Evolutionary conservation across 805 yeast genomes (phyloP).

Genomic region (Myxozyma geophila): DNA sequence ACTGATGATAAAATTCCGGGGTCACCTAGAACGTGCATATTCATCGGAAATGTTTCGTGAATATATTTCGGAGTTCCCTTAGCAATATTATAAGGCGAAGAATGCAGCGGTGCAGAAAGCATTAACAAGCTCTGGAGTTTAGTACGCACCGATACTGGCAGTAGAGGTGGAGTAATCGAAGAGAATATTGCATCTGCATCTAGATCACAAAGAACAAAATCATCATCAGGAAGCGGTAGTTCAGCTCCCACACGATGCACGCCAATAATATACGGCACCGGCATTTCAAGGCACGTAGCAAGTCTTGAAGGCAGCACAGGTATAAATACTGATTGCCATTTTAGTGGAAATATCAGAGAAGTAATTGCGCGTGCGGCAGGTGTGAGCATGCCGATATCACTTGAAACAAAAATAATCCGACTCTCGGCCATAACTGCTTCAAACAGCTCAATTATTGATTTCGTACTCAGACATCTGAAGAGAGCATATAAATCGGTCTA

Average conservation of each 20-base stretch:
- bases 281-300: conserved; percentile 34
- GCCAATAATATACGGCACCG: conserved; percentile 37
- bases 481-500: conserved; percentile 33
- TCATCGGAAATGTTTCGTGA: conserved; percentile 28
- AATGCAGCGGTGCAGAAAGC: conserved; percentile 31
- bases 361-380: conserved; percentile 29
- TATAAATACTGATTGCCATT: conserved; percentile 35
- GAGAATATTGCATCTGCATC: conserved; percentile 23
- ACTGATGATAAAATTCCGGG: conserved; percentile 8
- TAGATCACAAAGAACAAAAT: conserved; percentile 32
- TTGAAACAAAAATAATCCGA: conserved; percentile 33
- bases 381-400: conserved; percentile 26
- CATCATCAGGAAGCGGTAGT: conserved; percentile 21
- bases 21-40: conserved; percentile 9
- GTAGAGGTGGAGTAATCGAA: conserved; percentile 16
- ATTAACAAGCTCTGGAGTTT: conserved; percentile 19
- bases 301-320: conserved; percentile 35
- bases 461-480: conserved; percentile 25
- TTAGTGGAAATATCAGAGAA: conserved; percentile 28
- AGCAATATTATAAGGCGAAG: conserved; percentile 16
- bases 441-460: conserved; percentile 25
- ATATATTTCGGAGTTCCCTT: conserved; percentile 30
- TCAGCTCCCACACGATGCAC: conserved; percentile 14
- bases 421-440: conserved; percentile 34
- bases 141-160: conserved; percentile 27